Base-by-base conservation (phyloP, 2,329 filamentous ascomycete genomes). In the Neopestalotiopsis clavispora region DNA sequence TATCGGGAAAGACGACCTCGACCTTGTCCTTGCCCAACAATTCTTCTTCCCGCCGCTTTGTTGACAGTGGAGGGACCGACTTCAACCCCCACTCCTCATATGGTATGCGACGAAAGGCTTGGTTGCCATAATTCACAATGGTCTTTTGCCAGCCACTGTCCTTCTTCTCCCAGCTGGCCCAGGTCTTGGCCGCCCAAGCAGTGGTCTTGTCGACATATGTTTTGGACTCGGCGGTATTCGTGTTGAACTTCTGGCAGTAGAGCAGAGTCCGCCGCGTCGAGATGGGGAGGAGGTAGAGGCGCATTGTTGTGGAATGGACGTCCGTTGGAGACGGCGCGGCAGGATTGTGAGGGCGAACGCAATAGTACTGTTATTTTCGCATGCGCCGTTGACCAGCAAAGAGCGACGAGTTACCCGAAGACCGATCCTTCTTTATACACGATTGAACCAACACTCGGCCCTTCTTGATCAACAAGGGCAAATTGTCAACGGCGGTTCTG, bases 41-140 rank as follows among this genome's bases (percentile, higher is more conserved):
- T 74, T 92, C 89, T 66, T 93, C 90, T 63, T 87, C 84, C 73
- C 88, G 86, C 69, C 90, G 86, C 73, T 89, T 87, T 68, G 89
- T 84, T 57, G 90, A 94, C 74, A 97, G 85, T 28, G 95, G 91
- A 59, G 96, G 96, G 66, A 99, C 91, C 45, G 94, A 97, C 83
- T 98, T 98, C 73, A 99, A 86, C 0, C 94, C 94, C 96, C 96
- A 99, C 91, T 99, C 96, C 82, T 98, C 93, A 79, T 93, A 98
- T 2, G 96, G 93, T 75, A 99, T 97, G 71, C 94, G 90, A 75
- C 93, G 91, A 70, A 99, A 89, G 17, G 94, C 90, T 63, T 90
- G 85, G 82, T 99, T 98, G 68, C 96, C 96, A 80, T 95, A 97
- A 69, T 88, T 86, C 66, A 96, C 95, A 23, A 98, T 86, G 74